phyloP scores from a whole-genome alignment of 116 monocot species.

The Cymodocea nodosa region DNA sequence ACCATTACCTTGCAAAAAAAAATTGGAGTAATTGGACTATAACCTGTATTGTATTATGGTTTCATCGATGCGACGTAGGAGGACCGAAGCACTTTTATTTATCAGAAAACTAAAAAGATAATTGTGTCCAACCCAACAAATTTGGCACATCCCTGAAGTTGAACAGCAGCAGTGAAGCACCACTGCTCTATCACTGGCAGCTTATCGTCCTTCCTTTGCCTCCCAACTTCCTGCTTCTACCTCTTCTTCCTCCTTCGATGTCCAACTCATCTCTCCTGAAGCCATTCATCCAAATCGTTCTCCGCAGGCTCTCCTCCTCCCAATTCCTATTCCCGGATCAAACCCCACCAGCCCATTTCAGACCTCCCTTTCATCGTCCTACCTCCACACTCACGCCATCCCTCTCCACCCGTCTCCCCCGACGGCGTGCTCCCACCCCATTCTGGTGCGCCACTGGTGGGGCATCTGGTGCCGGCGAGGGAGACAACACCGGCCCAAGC shows the following conservation, averaged over 20 bases:
- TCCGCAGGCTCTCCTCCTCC: neutral
- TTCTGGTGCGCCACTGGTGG: slow-evolving; percentile 6
- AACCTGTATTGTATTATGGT: no score
- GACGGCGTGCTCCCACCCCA: neutral
- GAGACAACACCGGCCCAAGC: neutral
- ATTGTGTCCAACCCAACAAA: no score
- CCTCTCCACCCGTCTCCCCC: neutral
- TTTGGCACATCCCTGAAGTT: no score
- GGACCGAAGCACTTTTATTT: no score
- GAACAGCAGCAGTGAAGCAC: no score
- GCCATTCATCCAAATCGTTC: neutral
- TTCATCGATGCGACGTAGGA: no score
- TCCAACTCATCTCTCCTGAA: neutral
- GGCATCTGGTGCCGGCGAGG: neutral
- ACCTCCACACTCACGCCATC: neutral
- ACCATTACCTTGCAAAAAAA: no score
- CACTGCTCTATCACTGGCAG: neutral
- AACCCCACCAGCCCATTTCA: neutral
- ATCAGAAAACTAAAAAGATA: neutral
- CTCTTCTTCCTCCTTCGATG: neutral
- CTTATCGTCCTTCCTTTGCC: neutral
- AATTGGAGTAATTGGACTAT: no score
- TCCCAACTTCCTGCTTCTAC: neutral
- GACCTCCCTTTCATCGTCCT: neutral
- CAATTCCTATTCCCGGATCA: neutral